A percentile compares a stretch with the other conserved stretches of the same genome.
phyloP scores from a whole-genome alignment of 23 red algal genomes.

The Gracilariopsis chorda region DNA sequence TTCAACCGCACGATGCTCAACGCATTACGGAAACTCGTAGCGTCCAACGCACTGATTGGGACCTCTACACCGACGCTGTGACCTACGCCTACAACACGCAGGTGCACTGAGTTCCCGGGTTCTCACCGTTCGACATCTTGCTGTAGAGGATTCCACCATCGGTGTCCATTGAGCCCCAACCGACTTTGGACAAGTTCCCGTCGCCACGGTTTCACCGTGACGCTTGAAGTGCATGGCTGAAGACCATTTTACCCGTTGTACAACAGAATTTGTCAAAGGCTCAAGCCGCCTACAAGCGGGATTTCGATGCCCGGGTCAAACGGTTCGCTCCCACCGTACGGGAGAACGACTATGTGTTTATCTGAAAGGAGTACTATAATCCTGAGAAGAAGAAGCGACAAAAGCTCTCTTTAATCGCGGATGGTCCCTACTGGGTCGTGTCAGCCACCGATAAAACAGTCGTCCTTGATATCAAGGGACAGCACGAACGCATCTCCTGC shows the following conservation, averaged over 20 bases:
- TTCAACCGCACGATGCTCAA: neutral
- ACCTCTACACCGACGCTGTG: neutral
- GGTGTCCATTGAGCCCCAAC: neutral
- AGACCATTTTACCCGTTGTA: no score
- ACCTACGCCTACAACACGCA: neutral
- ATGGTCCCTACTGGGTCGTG: neutral
- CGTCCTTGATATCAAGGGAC: neutral
- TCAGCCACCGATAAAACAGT: neutral
- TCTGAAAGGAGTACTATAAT: neutral
- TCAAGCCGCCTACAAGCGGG: neutral
- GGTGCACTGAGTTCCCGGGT: neutral
- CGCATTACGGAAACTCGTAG: neutral
- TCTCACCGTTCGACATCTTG: neutral
- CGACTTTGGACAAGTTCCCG: neutral
- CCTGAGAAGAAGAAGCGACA: neutral
- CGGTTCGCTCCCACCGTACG: neutral
- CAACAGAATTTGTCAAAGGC: neutral
- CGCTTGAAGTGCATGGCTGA: no score
- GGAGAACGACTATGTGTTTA: neutral
- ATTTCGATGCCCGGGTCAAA: neutral
- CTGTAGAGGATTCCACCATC: slow-evolving; percentile 5
- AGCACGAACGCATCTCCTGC: neutral
- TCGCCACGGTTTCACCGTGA: neutral
- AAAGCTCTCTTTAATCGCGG: neutral
- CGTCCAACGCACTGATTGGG: neutral